Percentiles rank a stretch among this genome's conserved stretches.
Conservation (phyloP, 2,329 filamentous ascomycete species). For the Trichophyton benhamiae region DNA sequence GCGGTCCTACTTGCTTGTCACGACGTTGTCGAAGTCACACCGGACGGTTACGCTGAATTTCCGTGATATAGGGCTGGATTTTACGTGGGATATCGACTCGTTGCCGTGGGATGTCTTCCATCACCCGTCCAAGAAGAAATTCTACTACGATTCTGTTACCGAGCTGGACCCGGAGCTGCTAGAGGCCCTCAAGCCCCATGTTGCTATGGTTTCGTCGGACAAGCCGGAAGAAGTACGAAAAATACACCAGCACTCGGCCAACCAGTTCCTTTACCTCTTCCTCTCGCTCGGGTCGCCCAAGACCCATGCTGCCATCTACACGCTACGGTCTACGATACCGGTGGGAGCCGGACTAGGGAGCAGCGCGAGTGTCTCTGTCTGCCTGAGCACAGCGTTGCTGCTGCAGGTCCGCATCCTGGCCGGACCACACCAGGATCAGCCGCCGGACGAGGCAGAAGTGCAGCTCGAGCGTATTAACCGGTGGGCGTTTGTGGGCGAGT, state of each 20-base stretch:
- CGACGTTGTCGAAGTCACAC: conserved; percentile 81
- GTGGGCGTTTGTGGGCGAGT: conserved; percentile 94
- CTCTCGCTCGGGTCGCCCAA: conserved; percentile 63
- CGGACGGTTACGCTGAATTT: conserved; percentile 80
- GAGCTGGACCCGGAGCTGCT: conserved; percentile 72
- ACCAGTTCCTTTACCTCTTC: conserved; percentile 76
- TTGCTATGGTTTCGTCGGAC: conserved; percentile 55
- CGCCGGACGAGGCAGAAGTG: conserved; percentile 68
- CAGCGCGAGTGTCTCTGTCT: conserved; percentile 75
- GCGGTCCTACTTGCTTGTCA: conserved; percentile 91
- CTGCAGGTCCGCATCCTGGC: conserved; percentile 77
- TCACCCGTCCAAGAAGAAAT: conserved; percentile 75
- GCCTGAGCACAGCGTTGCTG: conserved; percentile 62
- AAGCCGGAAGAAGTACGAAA: conserved; percentile 62
- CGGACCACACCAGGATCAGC: conserved; percentile 85
- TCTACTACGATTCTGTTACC: conserved; percentile 82
- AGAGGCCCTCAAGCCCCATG: conserved; percentile 65
- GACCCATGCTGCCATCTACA: conserved; percentile 67
- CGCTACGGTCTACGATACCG: conserved; percentile 73
- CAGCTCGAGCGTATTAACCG: conserved; percentile 93
- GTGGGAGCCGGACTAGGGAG: conserved; percentile 79
- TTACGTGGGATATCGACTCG: conserved; percentile 88
- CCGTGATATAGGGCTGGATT: conserved; percentile 75
- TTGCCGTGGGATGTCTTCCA: conserved; percentile 79
- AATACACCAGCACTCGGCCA: conserved; percentile 69